Conservation (phyloP, 108 stramenopile genomes). For the Nannochloropsis salina region DNA sequence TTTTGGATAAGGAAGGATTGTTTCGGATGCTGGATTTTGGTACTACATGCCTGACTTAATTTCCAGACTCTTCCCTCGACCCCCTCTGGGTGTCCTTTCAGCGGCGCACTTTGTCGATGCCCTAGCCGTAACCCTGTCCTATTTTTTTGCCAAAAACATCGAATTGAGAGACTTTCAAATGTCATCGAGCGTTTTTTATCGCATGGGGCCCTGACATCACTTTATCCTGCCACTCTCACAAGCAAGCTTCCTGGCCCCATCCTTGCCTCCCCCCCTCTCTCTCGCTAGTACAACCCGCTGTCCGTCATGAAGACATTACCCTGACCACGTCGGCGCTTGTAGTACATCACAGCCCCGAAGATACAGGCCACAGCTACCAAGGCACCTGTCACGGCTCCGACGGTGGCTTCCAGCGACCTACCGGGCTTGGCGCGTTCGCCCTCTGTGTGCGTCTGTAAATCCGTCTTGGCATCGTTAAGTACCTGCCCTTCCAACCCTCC, state of each 20-base stretch:
- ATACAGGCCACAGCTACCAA: not conserved
- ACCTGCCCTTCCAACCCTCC: not conserved
- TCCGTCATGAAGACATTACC: not conserved
- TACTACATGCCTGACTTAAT: too few species aligned
- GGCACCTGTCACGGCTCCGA: not conserved
- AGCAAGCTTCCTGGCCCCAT: not conserved
- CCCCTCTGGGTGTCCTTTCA: not conserved
- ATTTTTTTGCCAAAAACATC: not conserved
- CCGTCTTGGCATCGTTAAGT: too few species aligned
- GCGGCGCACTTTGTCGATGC: not conserved
- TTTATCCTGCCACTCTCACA: not conserved
- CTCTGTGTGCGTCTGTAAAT: not conserved
- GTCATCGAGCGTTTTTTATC: not conserved
- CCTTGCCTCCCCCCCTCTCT: not conserved
- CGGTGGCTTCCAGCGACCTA: not conserved
- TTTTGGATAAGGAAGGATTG: too few species aligned
- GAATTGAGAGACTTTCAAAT: too few species aligned
- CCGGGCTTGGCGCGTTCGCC: not conserved
- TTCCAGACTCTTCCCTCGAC: not conserved
- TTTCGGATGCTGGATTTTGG: too few species aligned
- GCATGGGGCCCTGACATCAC: not conserved
- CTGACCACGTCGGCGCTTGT: not conserved
- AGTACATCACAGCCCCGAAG: not conserved
- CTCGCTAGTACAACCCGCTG: not conserved
- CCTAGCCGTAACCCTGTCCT: not conserved